These are phyloP conservation scores for Dimargaris xerosporica DNA, from an alignment of 192 early-diverging fungal species.

Conservation along the genomic window DNA sequence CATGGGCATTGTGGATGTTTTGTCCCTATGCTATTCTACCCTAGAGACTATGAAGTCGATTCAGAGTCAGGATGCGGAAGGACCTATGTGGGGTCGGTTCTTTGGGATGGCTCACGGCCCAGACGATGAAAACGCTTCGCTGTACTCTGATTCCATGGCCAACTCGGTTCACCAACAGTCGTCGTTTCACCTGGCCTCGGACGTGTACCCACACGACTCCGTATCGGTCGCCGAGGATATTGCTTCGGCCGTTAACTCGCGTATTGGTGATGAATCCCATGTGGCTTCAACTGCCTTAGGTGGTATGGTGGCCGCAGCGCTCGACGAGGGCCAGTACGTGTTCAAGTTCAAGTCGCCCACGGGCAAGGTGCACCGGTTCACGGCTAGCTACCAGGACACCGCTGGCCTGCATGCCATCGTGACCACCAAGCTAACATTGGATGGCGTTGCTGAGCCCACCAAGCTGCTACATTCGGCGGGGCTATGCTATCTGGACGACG, in stretches of 20 bases:
- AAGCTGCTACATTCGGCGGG: conserved; percentile 28
- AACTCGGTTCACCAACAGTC: conserved; percentile 15
- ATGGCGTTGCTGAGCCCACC: conserved; percentile 33
- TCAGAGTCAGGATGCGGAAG: conserved; percentile 24
- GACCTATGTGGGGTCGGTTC: conserved; percentile 66
- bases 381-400: conserved; percentile 35
- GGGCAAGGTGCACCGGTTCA: conserved; percentile 62
- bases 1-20: conserved; percentile 66
- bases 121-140: conserved; percentile 47
- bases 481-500: conserved; percentile 82
- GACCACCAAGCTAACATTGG: conserved; percentile 38
- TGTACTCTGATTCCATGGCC: conserved; percentile 41
- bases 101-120: conserved; percentile 31
- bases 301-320: conserved; percentile 11
- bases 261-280: conserved; percentile 27
- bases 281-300: conserved; percentile 8
- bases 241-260: conserved; percentile 33
- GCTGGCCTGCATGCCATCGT: conserved; percentile 36
- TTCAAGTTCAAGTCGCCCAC: conserved; percentile 69
- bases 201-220: conserved; percentile 33
- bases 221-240: conserved; percentile 36
- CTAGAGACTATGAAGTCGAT: conserved; percentile 66
- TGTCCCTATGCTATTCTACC: conserved; percentile 66
- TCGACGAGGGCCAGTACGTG: conserved; percentile 25
- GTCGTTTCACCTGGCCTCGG: conserved; percentile 5